Evolutionary conservation across 441 rosid genomes (phyloP).

Genomic region (Corymbia calophylla): DNA sequence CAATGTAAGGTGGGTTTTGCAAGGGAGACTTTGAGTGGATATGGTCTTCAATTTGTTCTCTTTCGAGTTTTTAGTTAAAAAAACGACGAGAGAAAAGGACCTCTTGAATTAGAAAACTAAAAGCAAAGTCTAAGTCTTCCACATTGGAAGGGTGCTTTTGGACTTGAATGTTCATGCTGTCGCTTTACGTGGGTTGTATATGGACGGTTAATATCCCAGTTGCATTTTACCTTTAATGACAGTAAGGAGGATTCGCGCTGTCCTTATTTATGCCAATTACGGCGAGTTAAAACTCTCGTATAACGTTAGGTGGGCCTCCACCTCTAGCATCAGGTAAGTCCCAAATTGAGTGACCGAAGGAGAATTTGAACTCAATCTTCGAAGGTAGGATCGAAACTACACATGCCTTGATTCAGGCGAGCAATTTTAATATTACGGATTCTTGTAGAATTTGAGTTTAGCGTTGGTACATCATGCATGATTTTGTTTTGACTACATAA

Average conservation of each 20-base stretch:
- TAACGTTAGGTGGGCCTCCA: background rate
- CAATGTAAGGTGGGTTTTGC: background rate
- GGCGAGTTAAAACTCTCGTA: background rate
- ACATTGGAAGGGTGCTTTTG: background rate
- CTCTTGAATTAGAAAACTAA: background rate
- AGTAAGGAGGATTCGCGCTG: rapidly evolving
- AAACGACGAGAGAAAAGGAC: background rate
- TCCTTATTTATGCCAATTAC: background rate
- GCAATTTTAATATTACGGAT: too few species aligned
- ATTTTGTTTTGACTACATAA: too few species aligned
- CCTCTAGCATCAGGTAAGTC: background rate
- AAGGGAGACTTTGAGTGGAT: background rate
- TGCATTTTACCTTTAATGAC: background rate
- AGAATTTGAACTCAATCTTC: background rate
- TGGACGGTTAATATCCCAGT: background rate
- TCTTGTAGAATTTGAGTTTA: too few species aligned
- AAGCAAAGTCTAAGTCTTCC: background rate
- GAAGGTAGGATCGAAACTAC: background rate
- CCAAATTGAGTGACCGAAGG: background rate
- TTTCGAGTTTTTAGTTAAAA: background rate
- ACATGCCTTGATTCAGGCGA: too few species aligned
- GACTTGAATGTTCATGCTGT: background rate
- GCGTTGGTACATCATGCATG: too few species aligned
- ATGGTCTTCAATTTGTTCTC: background rate
- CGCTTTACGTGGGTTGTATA: background rate